phyloP scores from a whole-genome alignment of 768 basidiomycete species.

The Leccinum disarticulatum region DNA sequence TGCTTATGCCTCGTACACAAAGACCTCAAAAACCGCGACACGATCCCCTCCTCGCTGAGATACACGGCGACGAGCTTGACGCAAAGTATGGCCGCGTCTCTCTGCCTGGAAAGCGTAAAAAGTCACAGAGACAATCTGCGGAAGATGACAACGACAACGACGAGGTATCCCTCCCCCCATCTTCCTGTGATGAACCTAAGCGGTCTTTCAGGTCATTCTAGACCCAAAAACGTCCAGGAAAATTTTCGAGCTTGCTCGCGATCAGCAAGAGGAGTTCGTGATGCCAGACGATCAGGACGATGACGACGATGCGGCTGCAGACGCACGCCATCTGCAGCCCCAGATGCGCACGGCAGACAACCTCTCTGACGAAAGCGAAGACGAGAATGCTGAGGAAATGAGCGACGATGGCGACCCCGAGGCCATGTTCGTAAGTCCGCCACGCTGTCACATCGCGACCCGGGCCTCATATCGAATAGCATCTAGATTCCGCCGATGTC shows the following conservation, averaged over 20 bases:
- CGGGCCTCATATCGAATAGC: constrained; percentile 39
- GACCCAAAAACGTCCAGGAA: constrained; percentile 81
- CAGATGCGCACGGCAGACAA: constrained; percentile 39
- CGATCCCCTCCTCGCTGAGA: constrained; percentile 84
- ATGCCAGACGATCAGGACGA: constrained; percentile 58
- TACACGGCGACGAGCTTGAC: constrained; percentile 73
- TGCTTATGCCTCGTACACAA: constrained; percentile 63
- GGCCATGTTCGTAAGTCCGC: constrained; percentile 54
- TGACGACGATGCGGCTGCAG: constrained; percentile 32
- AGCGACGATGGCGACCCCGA: constrained; percentile 45
- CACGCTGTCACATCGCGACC: constrained; percentile 1
- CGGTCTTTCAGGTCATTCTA: constrained; percentile 53
- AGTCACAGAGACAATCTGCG: constrained; percentile 44
- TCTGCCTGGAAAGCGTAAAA: constrained; percentile 73
- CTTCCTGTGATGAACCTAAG: constrained; percentile 4
- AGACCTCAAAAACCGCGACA: constrained; percentile 66
- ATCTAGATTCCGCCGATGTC: constrained; percentile 90
- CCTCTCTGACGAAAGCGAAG: constrained; percentile 59
- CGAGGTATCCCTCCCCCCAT: constrained; percentile 44
- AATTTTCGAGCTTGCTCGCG: constrained; percentile 89
- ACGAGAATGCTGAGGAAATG: constrained; percentile 27
- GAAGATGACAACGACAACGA: constrained; percentile 51
- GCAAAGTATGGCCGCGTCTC: constrained; percentile 79
- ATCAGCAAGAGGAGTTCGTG: constrained; percentile 89
- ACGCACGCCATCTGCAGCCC: constrained; percentile 28